These are phyloP conservation scores for Talaromyces sp. DNA, from an alignment of 2,329 filamentous ascomycete genomes.

Conservation along the genomic window DNA sequence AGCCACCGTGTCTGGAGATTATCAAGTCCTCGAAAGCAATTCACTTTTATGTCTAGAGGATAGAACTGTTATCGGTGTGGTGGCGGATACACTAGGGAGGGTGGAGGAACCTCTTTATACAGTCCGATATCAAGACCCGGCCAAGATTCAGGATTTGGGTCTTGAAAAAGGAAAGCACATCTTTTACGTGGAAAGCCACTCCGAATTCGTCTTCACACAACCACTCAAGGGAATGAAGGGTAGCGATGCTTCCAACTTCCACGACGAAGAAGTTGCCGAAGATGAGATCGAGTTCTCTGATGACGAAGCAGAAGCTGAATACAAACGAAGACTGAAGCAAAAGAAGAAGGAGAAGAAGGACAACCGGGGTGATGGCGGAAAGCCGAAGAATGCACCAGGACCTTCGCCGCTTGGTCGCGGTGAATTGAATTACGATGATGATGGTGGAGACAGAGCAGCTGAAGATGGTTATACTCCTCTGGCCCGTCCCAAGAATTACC, in stretches of 20 bases:
- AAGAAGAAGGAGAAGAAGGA: constrained; percentile 58
- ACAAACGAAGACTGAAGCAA: constrained; percentile 67
- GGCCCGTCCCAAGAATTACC: constrained; percentile 62
- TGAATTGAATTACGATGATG: constrained; percentile 66
- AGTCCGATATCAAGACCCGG: constrained; percentile 66
- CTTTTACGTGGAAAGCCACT: constrained; percentile 76
- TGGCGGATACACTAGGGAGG: constrained; percentile 82
- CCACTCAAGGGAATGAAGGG: constrained; percentile 75
- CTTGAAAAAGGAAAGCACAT: constrained; percentile 67
- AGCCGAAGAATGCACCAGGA: constrained; percentile 33
- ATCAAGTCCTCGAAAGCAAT: constrained; percentile 77
- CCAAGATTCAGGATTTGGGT: constrained; percentile 64
- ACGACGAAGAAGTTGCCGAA: constrained; percentile 83
- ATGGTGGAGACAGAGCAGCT: constrained; percentile 49
- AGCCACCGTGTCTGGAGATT: constrained; percentile 73
- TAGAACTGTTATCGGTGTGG: constrained; percentile 70
- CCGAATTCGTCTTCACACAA: constrained; percentile 82
- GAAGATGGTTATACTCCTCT: constrained; percentile 64
- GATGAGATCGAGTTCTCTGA: constrained; percentile 95
- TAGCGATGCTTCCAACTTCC: constrained; percentile 89
- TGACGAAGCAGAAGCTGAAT: constrained; percentile 86
- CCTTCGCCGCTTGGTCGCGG: constrained; percentile 39
- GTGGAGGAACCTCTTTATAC: constrained; percentile 85
- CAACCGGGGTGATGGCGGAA: constrained; percentile 38
- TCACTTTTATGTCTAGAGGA: constrained; percentile 78